Evolutionary conservation across 306 rosid genomes (phyloP).

Genomic region (Luffa aegyptiaca): DNA sequence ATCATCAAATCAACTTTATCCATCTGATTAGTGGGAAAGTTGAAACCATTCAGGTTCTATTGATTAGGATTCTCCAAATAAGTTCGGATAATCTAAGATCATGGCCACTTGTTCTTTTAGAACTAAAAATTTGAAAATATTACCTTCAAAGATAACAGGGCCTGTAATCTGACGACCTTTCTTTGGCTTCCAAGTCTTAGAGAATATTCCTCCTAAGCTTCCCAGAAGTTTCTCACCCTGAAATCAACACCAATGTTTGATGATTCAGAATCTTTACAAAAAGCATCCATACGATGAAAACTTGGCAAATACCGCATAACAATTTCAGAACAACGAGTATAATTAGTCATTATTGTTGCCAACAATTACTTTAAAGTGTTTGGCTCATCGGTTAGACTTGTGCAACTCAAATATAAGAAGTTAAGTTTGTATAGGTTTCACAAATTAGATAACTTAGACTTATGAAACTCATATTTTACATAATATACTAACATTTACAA

Average conservation of each 20-base stretch:
- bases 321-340: background rate
- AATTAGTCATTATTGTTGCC: background rate
- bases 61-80: background rate
- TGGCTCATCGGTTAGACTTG: too few relatives aligned
- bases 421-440: background rate
- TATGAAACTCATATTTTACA: background rate
- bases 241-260: constrained; percentile 4
- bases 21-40: background rate
- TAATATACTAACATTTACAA: background rate
- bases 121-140: constrained; percentile 1
- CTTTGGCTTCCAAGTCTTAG: constrained; percentile 97
- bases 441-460: background rate
- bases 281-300: background rate
- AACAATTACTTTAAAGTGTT: too few relatives aligned
- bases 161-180: constrained; percentile 64
- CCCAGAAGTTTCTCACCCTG: constrained; percentile 98
- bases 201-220: constrained; percentile 88
- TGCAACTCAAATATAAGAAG: background rate
- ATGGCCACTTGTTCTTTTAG: background rate
- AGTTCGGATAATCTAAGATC: background rate
- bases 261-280: background rate
- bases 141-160: constrained; percentile 69
- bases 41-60: background rate
- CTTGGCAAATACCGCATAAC: background rate
- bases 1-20: background rate